phyloP scores from a whole-genome alignment of 176 grass and related monocot genomes.

The Oropetium thomaeum region DNA sequence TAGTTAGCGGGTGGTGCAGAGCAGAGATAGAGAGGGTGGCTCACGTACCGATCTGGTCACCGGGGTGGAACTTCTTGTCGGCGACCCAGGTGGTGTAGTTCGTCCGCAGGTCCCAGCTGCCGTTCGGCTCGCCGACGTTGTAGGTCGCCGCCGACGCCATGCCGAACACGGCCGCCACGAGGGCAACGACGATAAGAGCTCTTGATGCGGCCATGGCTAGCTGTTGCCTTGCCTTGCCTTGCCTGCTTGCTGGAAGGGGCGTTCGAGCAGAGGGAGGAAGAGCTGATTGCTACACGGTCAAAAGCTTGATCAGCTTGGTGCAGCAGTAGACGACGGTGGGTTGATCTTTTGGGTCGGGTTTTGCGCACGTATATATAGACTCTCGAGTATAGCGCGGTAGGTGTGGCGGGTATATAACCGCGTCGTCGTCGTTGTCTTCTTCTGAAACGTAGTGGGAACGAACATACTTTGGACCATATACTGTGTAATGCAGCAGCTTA shows the following conservation, averaged over 20 bases:
- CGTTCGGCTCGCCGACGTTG: conserved; percentile 42
- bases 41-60: conserved; percentile 44
- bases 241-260: conserved; percentile 25
- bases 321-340: no score
- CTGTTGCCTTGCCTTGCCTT: no score
- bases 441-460: no score
- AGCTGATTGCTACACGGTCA: background rate
- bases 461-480: background rate
- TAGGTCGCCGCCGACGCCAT: conserved; percentile 42
- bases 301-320: no score
- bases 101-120: conserved; percentile 38
- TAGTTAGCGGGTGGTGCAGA: no score
- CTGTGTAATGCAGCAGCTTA: no score
- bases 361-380: background rate
- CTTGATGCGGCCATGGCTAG: conserved; percentile 13
- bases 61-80: conserved; percentile 39
- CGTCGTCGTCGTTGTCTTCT: background rate
- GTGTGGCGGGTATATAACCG: background rate
- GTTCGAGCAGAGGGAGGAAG: background rate
- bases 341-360: background rate
- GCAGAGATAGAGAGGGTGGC: no score
- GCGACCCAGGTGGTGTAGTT: conserved; percentile 53
- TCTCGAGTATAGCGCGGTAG: background rate
- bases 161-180: conserved; percentile 23
- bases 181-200: conserved; percentile 1